Base-by-base conservation (phyloP, 345 rosid species). In the Gossypium arboreum region DNA sequence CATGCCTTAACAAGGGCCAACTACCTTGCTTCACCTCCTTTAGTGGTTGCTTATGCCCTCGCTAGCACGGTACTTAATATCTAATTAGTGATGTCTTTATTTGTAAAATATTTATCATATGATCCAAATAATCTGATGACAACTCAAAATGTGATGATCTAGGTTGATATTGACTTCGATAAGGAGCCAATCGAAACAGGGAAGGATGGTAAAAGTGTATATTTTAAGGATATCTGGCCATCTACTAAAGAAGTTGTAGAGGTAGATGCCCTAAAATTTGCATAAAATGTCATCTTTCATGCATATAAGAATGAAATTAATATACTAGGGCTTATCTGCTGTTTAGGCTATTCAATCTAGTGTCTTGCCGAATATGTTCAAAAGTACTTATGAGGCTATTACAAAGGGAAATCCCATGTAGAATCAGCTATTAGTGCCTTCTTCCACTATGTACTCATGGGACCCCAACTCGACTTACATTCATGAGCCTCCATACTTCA, bases 1-100 rank as follows among this genome's bases (percentile, higher is more conserved):
- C 99, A 95, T 81, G 80, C 99, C 22, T 83, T 95, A 86, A 95
- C 99, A 51, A 89, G 99, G 83, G 99, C 99, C n/a, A 95, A 95
- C 86, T 95, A 91, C 80, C 99, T 95, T 79, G 99, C 99, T 81
- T 95, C 99, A 22, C 99, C 99, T 60, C 99, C 98, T 50, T 78
- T 95, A 73, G 99, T 95, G 60, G 99, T 95, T 73, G 99, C 97
- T 62, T 95, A 95, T 87, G 98, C 99, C 71, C 94, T 95, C 74
- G 97, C 99, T 83, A 98, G 98, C 84, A 95, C 99, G 84, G 99
- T 95, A 91, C 43, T 48, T 69, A 76, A 56, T 57, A 74, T 51
- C 59, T 27, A 17, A 20, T 52, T n/a, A 52, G 24, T 50, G 4
- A 29, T 59, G 55, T 50, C 41, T 9, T 18, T 51, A 48, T n/a